Base-by-base conservation (phyloP, 495 filamentous ascomycete genomes). In the Xylaria telfairii region DNA sequence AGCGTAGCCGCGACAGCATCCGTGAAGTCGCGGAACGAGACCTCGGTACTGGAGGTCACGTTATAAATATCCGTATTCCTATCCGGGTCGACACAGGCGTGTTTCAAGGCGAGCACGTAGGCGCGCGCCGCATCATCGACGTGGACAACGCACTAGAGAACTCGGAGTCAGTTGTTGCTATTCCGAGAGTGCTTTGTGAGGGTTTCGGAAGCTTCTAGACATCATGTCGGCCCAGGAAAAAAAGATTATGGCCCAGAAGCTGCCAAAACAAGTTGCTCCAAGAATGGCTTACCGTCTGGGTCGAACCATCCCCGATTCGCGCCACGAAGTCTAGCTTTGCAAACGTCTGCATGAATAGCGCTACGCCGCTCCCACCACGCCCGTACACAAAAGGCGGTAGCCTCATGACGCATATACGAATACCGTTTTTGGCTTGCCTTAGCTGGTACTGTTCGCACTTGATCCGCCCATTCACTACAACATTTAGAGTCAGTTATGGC, bases 321-420 rank as follows among this genome's bases (percentile, higher is more conserved):
- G 74, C 13, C 10, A 69, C 71, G 9, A 64, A 68, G 13, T 81
- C 80, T 26, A 53, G 57, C 44, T 72, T 62, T 8, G 72, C 70
- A 17, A 69, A 71, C 30, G 74, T 57, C 1, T 39, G 10, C 76
- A 78, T 79, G 41, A 82, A 73, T 2, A 79, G 26, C 10, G 21
- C 24, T 4, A 84, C 56, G 4, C 79, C 82, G 44, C 78, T 82
- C 6, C 77, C 83, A 0, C 82, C 83, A 9, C 74, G 78, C 0
- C 81, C 83, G 66, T 86, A 83, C 1, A 84, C 82, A 44, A 69
- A 84, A 0, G 81, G 80, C 1, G 83, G 75, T 0, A 85, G 76
- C 1, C 83, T 75, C 9, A 86, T 75, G 9, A 69, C 65, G n/a
- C 49, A 73, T 1, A 81, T 79, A 8, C 69, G 49, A 32, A 86